Evolutionary conservation across 257 asterid species (phyloP).

Genomic region (Gardenia jasminoides): DNA sequence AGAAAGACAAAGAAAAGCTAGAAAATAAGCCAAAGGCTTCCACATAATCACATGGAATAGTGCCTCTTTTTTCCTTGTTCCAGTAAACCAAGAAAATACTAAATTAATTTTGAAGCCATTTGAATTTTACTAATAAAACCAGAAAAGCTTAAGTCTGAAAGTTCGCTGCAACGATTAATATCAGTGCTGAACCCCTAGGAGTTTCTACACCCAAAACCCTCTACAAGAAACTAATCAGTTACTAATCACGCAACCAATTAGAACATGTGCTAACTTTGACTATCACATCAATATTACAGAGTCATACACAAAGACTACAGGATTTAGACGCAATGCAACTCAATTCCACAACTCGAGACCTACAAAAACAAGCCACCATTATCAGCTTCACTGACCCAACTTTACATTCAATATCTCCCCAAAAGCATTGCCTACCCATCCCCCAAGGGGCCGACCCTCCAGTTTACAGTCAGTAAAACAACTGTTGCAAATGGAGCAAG

Average conservation of each 20-base stretch:
- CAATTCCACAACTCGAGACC: conserved; percentile 11
- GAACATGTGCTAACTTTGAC: conserved; percentile 19
- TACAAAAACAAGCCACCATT: conserved; percentile 2
- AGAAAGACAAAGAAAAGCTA: not conserved
- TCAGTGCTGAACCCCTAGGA: not conserved
- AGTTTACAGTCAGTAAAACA: conserved; percentile 4
- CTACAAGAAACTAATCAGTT: conserved; percentile 25
- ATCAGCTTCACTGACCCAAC: not conserved
- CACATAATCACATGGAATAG: not conserved
- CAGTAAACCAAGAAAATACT: not conserved
- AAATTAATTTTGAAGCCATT: not conserved
- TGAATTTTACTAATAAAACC: not conserved
- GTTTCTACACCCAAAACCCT: conserved; percentile 17
- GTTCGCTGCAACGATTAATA: not conserved
- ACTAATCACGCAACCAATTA: conserved; percentile 16
- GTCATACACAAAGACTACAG: not conserved
- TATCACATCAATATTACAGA: not conserved
- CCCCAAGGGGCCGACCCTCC: not conserved
- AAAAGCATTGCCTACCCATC: not conserved
- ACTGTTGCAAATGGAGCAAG: not conserved
- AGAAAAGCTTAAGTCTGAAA: not conserved
- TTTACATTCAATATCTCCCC: conserved; percentile 8
- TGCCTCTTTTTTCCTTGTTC: conserved; percentile 6
- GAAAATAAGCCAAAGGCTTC: not conserved
- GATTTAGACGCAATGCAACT: not conserved